phyloP scores from a whole-genome alignment of 2,329 filamentous ascomycete genomes.

The Metarhizium humberi region DNA sequence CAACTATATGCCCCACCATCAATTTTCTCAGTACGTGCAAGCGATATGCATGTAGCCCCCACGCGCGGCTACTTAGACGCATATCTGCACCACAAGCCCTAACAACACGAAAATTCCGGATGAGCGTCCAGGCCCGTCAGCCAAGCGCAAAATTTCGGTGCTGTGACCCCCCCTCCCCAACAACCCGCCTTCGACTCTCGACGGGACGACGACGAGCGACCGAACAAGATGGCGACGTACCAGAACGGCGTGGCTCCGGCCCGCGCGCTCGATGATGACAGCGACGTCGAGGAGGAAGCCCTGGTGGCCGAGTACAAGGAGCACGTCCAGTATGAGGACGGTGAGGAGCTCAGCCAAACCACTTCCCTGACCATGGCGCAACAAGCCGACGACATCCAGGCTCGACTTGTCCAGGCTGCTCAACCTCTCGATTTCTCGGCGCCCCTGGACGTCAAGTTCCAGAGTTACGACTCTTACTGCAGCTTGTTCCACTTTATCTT shows the following conservation, averaged over 20 bases:
- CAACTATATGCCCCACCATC: constrained; percentile 6
- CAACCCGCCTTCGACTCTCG: constrained; percentile 10
- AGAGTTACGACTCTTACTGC: constrained; percentile 99
- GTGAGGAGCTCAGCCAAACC: constrained; percentile 69
- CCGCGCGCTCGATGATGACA: constrained; percentile 65
- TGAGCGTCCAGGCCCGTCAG: constrained; percentile 16
- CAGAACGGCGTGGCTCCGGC: constrained; percentile 51
- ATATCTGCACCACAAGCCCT: constrained; percentile 29
- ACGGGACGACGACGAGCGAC: constrained; percentile 18
- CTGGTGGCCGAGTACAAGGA: constrained; percentile 93
- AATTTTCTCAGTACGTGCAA: constrained; percentile 16
- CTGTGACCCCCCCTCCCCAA: constrained; percentile 16
- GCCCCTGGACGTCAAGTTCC: constrained; percentile 91
- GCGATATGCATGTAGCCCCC: constrained; percentile 17
- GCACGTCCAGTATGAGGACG: constrained; percentile 89
- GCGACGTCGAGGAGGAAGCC: constrained; percentile 91
- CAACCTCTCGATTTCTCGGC: constrained; percentile 95
- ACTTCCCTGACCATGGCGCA: constrained; percentile 60
- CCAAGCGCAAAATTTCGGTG: constrained; percentile 26
- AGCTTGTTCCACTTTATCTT: constrained; percentile 98
- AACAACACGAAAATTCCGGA: constrained; percentile 27
- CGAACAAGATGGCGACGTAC: constrained; percentile 47
- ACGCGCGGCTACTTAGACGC: constrained; percentile 12
- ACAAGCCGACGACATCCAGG: constrained; percentile 85
- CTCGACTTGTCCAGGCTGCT: constrained; percentile 81